These are phyloP conservation scores for Penicillium longicatenatum DNA, from an alignment of 495 filamentous ascomycete genomes.

Conservation along the genomic window DNA sequence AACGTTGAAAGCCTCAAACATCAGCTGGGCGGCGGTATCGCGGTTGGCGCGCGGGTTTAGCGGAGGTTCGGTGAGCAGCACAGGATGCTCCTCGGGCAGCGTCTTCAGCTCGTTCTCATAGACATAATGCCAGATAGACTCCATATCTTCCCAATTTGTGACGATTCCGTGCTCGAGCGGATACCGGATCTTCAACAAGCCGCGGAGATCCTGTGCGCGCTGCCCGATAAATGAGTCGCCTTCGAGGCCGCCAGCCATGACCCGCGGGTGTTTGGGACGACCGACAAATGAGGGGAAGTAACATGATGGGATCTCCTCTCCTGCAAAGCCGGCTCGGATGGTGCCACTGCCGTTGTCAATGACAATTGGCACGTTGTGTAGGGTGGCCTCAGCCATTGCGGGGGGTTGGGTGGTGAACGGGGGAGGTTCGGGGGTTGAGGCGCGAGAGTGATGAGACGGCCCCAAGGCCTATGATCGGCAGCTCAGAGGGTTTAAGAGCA, in stretches of 20 bases:
- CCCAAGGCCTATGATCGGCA: slow-evolving; percentile 38
- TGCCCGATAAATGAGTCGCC: slow-evolving; percentile 97
- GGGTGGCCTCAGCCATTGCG: slow-evolving; percentile 74
- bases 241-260: slow-evolving; percentile 92
- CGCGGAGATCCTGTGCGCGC: slow-evolving; percentile 87
- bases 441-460: slow-evolving; percentile 34
- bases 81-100: slow-evolving; percentile 96
- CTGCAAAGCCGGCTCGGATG: slow-evolving; percentile 95
- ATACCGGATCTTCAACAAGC: slow-evolving; percentile 91
- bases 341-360: slow-evolving; percentile 99
- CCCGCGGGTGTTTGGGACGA: slow-evolving; percentile 93
- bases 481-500: slow-evolving; percentile 14
- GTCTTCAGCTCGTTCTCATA: slow-evolving; percentile 88
- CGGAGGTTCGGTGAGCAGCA: slow-evolving; percentile 94
- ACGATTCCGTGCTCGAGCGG: slow-evolving; percentile 98
- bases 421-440: slow-evolving; percentile 22
- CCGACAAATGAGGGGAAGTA: slow-evolving; percentile 98
- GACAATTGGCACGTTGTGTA: slow-evolving; percentile 96
- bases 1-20: slow-evolving; percentile 99
- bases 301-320: slow-evolving; percentile 92
- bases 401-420: slow-evolving; percentile 27
- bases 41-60: slow-evolving; percentile 95
- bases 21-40: slow-evolving; percentile 94
- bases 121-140: slow-evolving; percentile 94
- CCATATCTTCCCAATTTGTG: slow-evolving; percentile 99